Base-by-base conservation (phyloP, 2,329 filamentous ascomycete species). In the Botrytis medusae region DNA sequence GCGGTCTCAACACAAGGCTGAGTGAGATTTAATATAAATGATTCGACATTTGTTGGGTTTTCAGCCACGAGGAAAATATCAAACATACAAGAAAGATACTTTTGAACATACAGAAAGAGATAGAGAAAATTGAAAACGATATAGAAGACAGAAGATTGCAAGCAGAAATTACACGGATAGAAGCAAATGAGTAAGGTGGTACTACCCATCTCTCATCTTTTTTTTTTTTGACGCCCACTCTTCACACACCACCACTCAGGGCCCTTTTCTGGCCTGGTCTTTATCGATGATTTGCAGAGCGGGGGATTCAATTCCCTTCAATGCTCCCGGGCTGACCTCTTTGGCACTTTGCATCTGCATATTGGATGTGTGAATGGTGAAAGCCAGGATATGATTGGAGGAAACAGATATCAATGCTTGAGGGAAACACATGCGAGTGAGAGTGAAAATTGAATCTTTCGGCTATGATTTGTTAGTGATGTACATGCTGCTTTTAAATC, bases 1-100 rank as follows among this genome's bases (percentile, higher is more conserved):
- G 73, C 65, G 69, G 74, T 60, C 60, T 62, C 69, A 74, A 57
- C 61, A 74, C 73, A 68, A 77, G 74, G 76, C 75, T 76, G 76
- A 76, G 72, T 68, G 70, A 72, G 70, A 68, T 67, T 32, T 32
- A 42, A 42, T 54, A 54, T n/a, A 12, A 63, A 46, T 34, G 37
- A 54, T 67, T 67, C 14, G 44, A 51, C n/a, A 34, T 22, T 63
- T 29, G 42, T 20, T 71, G 44, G 42, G 14, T 51, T 61, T 54
- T 71, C 44, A 68, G 48, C 65, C 34, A 57, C 48, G 16, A 68
- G 22, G 57, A 34, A 10, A 68, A 42, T 18, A 68, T 42, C 65
- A 57, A 42, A 57, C 25, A 68, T 42, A 32, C 18, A 9, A 25
- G 9, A 57, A 25, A 57, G 25, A 68, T 42, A 42, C 34, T 54